A percentile compares a stretch with the other conserved stretches of the same genome.
These are phyloP conservation scores for Lasiodiplodia sp. DNA, from an alignment of 2,329 filamentous ascomycete genomes.

Conservation along the genomic window DNA sequence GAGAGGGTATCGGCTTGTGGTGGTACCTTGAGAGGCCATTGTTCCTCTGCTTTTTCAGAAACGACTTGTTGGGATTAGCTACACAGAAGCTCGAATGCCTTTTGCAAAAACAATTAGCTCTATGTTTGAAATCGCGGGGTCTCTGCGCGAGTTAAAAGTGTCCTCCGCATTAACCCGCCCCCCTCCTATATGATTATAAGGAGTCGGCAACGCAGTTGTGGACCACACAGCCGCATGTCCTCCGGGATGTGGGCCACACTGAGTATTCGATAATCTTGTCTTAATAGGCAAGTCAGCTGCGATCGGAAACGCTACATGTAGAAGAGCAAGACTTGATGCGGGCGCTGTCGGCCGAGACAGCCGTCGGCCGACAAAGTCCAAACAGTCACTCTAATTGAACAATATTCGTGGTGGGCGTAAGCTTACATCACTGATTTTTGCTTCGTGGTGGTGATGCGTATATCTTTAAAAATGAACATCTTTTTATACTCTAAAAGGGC, in stretches of 20 bases:
- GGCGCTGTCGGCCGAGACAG: no score
- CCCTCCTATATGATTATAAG: neutral
- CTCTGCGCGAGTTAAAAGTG: neutral
- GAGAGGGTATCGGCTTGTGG: neutral
- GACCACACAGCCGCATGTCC: neutral
- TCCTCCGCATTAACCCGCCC: neutral
- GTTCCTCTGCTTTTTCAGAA: neutral
- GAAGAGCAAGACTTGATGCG: no score
- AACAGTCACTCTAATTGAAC: no score
- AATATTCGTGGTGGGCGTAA: no score
- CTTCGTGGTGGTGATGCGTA: no score
- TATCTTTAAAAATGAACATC: neutral
- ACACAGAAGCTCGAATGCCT: neutral
- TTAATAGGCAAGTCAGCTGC: neutral
- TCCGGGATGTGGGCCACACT: slow-evolving; percentile 10
- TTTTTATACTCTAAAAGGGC: no score
- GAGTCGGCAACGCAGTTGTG: neutral
- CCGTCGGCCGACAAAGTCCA: no score
- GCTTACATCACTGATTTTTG: no score
- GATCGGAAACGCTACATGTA: neutral
- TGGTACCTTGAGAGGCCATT: neutral
- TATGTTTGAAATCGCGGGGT: neutral
- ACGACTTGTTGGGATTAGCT: neutral
- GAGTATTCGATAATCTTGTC: no score
- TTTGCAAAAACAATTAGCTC: neutral